Conservation (phyloP, 169 alveolate genomes). For the Eimeria falciformis region DNA sequence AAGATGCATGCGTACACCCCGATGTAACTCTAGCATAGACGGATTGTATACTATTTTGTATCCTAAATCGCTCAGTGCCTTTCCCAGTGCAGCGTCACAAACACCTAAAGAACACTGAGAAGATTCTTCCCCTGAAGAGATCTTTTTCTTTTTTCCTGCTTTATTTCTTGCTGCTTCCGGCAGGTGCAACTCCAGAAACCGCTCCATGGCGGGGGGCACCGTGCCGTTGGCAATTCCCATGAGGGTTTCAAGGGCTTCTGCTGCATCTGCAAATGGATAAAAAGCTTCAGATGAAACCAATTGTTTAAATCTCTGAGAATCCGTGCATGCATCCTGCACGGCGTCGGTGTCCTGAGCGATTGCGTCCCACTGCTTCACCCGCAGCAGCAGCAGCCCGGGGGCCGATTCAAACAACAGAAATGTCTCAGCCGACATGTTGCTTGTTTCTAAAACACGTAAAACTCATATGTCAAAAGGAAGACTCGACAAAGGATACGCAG, state of each 20-base stretch:
- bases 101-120: conserved; percentile 52
- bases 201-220: conserved; percentile 56
- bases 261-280: conserved; percentile 78
- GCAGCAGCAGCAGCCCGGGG: conserved; percentile 80
- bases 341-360: conserved; percentile 73
- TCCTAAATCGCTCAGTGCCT: conserved; percentile 69
- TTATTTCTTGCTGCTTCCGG: conserved; percentile 39
- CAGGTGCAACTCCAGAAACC: conserved; percentile 68
- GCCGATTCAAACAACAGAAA: conserved; percentile 80
- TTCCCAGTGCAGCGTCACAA: conserved; percentile 77
- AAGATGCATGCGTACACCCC: conserved; percentile 76
- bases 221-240: conserved; percentile 73
- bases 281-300: conserved; percentile 65
- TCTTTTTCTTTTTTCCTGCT: conserved; percentile 29
- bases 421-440: conserved; percentile 54
- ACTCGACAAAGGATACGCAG: neutral
- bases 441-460: neutral
- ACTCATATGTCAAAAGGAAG: neutral
- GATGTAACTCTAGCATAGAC: conserved; percentile 59
- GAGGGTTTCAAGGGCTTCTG: conserved; percentile 78
- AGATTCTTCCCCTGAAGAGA: neutral
- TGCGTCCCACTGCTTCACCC: conserved; percentile 84
- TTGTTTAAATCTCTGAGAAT: conserved; percentile 48
- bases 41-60: conserved; percentile 46
- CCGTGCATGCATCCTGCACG: conserved; percentile 74